These are phyloP conservation scores for Aspergillus chevalieri DNA, from an alignment of 2,329 filamentous ascomycete genomes.

Conservation along the genomic window DNA sequence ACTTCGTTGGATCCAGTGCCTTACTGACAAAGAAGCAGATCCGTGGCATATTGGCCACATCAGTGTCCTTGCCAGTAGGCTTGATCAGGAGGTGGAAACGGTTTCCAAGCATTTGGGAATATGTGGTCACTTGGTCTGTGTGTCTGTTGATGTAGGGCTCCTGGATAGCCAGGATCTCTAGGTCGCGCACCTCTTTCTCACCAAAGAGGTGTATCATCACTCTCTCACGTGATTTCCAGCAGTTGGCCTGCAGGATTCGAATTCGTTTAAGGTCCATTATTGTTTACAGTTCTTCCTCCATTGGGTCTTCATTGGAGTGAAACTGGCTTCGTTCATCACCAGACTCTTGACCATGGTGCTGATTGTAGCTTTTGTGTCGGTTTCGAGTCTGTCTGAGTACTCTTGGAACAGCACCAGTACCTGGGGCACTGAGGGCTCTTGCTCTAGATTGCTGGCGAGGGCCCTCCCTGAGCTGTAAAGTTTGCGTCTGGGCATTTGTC, in stretches of 20 bases:
- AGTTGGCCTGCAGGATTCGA: slow-evolving; percentile 1
- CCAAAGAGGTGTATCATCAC: slow-evolving; percentile 5
- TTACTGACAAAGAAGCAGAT: no score
- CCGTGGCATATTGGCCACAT: not conserved
- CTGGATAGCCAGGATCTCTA: slow-evolving; percentile 7
- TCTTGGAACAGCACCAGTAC: not conserved
- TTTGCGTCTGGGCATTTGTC: not conserved
- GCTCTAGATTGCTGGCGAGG: not conserved
- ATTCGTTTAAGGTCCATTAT: not conserved
- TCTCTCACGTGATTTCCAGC: slow-evolving; percentile 1
- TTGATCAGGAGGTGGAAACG: slow-evolving; percentile 1
- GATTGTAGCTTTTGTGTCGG: not conserved
- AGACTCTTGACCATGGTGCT: not conserved
- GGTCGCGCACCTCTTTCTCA: slow-evolving; percentile 3
- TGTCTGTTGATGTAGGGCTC: slow-evolving; percentile 2
- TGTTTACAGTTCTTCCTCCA: not conserved
- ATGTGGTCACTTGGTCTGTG: slow-evolving; percentile 2
- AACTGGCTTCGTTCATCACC: not conserved
- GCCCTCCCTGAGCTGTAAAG: not conserved
- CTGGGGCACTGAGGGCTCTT: not conserved
- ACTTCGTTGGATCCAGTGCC: not conserved
- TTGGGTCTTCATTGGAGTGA: not conserved
- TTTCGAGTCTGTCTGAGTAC: not conserved
- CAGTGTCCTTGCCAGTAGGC: not conserved
- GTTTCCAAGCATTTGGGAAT: slow-evolving; percentile 3